phyloP scores from a whole-genome alignment of 2,329 filamentous ascomycete genomes.

The Xylariaceae sp. region DNA sequence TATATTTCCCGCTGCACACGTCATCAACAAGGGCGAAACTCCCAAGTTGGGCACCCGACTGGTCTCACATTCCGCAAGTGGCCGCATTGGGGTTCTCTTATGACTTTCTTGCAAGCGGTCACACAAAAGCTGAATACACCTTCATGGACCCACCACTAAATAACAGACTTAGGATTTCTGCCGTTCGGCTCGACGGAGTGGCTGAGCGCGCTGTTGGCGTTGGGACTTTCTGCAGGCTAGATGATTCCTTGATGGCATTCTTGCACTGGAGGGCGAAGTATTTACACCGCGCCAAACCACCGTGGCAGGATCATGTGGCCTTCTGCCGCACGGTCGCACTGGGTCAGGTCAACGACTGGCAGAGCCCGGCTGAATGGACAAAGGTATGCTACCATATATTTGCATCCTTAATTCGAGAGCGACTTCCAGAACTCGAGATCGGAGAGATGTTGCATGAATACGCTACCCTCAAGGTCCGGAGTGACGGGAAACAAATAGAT shows the following conservation, averaged over 20 bases:
- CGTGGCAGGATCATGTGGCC: slow-evolving; percentile 28
- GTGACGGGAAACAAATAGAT: neutral
- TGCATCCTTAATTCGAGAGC: slow-evolving; percentile 24
- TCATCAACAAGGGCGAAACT: slow-evolving; percentile 34
- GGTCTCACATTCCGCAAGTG: slow-evolving; percentile 39
- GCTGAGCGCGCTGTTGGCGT: slow-evolving; percentile 34
- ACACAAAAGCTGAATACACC: slow-evolving; percentile 28
- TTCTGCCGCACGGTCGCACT: slow-evolving; percentile 42
- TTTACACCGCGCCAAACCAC: slow-evolving; percentile 14
- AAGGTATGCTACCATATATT: slow-evolving; percentile 32
- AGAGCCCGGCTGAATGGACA: slow-evolving; percentile 27
- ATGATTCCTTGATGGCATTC: slow-evolving; percentile 46
- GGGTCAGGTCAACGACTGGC: slow-evolving; percentile 29
- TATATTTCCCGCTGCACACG: slow-evolving; percentile 40
- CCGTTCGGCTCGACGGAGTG: slow-evolving; percentile 40
- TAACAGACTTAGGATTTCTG: slow-evolving; percentile 39
- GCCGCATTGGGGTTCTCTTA: slow-evolving; percentile 23
- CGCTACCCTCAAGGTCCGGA: too few species aligned
- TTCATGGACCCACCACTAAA: slow-evolving; percentile 33
- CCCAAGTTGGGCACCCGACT: slow-evolving; percentile 46
- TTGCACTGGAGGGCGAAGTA: slow-evolving; percentile 42
- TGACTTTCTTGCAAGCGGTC: slow-evolving; percentile 32
- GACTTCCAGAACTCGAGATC: slow-evolving; percentile 28
- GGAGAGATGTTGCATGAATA: slow-evolving; percentile 23
- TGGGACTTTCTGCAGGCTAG: slow-evolving; percentile 34